These are phyloP conservation scores for Telopea speciosissima DNA, from an alignment of 177 flowering plant genomes.

Conservation along the genomic window DNA sequence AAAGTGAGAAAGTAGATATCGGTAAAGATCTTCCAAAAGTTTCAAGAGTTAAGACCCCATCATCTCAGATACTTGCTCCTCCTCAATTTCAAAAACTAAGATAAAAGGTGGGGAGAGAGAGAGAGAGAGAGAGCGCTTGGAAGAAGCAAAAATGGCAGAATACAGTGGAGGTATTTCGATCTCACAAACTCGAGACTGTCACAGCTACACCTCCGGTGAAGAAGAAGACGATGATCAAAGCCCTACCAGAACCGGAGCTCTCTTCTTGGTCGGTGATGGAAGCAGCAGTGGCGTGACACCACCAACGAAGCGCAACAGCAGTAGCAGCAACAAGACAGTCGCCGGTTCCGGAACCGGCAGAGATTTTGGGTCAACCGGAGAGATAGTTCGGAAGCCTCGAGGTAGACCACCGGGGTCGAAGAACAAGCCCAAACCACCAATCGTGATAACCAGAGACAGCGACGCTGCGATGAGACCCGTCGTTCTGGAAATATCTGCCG, in stretches of 20 bases:
- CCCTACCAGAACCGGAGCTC: constrained; percentile 4
- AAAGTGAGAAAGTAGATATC: too few relatives aligned
- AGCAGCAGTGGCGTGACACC: background rate
- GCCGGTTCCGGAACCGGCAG: background rate
- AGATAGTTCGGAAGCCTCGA: constrained; percentile 28
- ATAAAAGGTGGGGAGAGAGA: too few relatives aligned
- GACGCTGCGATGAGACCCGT: constrained; percentile 34
- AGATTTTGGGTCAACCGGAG: background rate
- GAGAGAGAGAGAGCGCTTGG: background rate
- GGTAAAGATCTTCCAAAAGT: too few relatives aligned
- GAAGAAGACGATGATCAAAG: constrained; percentile 19
- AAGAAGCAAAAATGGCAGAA: constrained; percentile 16
- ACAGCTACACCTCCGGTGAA: constrained; percentile 22
- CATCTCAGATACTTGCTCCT: too few relatives aligned
- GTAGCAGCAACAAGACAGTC: background rate
- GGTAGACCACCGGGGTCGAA: constrained; percentile 62
- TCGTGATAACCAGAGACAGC: constrained; percentile 42
- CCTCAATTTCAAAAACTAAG: too few relatives aligned
- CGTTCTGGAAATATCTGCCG: constrained; percentile 41
- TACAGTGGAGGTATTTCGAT: constrained; percentile 12
- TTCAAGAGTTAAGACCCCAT: too few relatives aligned
- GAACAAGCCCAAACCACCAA: constrained; percentile 58
- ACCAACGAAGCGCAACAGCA: background rate
- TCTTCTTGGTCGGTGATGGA: background rate
- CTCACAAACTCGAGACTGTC: constrained; percentile 9